A percentile compares a stretch with the other conserved stretches of the same genome.
Conservation (phyloP, 2,329 filamentous ascomycete genomes). For the Teratosphaeria nubilosa region DNA sequence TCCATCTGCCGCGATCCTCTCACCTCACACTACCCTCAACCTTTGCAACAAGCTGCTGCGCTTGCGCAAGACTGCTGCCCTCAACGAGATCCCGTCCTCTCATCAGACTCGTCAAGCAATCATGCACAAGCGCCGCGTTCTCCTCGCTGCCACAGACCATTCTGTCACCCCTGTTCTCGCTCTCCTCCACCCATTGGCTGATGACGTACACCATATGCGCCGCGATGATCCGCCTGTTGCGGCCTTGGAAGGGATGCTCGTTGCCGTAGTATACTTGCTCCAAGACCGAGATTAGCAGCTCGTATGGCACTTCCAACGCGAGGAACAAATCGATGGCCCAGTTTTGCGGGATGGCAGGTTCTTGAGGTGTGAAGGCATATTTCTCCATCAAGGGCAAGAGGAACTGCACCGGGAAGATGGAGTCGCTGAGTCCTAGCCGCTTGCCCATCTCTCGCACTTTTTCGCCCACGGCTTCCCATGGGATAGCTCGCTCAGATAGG, state of each 20-base stretch:
- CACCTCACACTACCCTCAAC: not conserved
- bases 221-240: slow-evolving; percentile 47
- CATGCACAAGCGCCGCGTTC: slow-evolving; percentile 38
- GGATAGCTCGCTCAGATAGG: slow-evolving; percentile 35
- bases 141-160: slow-evolving; percentile 51
- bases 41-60: not conserved
- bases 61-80: not conserved
- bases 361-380: slow-evolving; percentile 40
- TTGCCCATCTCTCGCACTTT: slow-evolving; percentile 48
- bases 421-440: slow-evolving; percentile 32
- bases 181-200: slow-evolving; percentile 50
- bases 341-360: slow-evolving; percentile 40
- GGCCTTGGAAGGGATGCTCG: slow-evolving; percentile 51
- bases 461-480: slow-evolving; percentile 61
- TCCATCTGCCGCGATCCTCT: not conserved
- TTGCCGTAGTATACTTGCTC: slow-evolving; percentile 59
- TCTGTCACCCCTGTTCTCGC: slow-evolving; percentile 42
- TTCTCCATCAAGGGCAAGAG: slow-evolving; percentile 48
- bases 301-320: slow-evolving; percentile 50
- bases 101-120: slow-evolving; percentile 16
- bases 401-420: slow-evolving; percentile 26
- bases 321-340: slow-evolving; percentile 60
- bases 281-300: slow-evolving; percentile 51
- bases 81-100: slow-evolving; percentile 15
- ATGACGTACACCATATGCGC: slow-evolving; percentile 53